Evolutionary conservation across 805 yeast species (phyloP), one percentile per base, ranked within the genome.

Genomic region (Starmerella geochares): DNA sequence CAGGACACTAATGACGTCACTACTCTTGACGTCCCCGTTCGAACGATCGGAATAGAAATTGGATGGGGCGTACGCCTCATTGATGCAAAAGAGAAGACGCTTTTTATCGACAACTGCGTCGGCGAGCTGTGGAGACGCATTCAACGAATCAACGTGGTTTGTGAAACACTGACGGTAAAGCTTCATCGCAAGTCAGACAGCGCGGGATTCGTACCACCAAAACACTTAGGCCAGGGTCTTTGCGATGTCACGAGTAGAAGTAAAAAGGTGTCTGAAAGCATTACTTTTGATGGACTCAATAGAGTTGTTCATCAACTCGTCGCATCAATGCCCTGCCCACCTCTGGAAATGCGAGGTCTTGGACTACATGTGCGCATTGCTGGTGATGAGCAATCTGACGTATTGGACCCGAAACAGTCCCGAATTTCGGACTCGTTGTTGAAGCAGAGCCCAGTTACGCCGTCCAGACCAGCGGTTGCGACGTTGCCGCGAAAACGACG

Each of bases 61-160:
- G 85, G 86, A 54, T 90, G 86, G 81, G 97, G 96, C 0, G 83
- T 90, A 0, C 62, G 97, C 43, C 83, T 88, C 55, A 75, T 78
- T 28, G 68, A 68, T 0, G 69, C 74, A 27, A 62, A 65, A 0
- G 86, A 90, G 60, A 76, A 82, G 21, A 88, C 82, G 54, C 56
- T 49, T 4, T 92, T 90, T 59, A 60, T 86, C 9, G 66, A 70
- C 31, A 66, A 75, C 17, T 65, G 87, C 43, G 70, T 82, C 0
- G 65, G 66, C 27, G 95, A 86, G 59, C 60, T 92, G 45, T 67
- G 73, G 45, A 54, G 65, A 0, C 70, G 94, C 47, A 60, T 87
- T 49, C 53, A 64, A 1, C 60, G 60, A 68, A 24, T 86, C 86
- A 51, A 46, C 9, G 31, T 16, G 10, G 16, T 2, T 5, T n/a